phyloP scores from a whole-genome alignment of 345 rosid genomes.

The Abelmoschus esculentus region DNA sequence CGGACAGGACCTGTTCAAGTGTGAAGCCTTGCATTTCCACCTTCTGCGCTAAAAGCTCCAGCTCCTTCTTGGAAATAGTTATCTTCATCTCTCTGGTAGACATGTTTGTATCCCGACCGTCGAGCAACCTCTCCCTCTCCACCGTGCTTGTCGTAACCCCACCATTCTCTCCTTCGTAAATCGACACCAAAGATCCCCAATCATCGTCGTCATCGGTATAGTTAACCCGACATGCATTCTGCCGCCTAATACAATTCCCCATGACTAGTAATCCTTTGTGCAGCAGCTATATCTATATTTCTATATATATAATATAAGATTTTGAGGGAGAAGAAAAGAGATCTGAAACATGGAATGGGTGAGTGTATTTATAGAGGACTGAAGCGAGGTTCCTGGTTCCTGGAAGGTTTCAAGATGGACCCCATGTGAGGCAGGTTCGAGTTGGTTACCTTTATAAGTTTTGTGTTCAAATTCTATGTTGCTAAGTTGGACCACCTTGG shows the following conservation, averaged over 20 bases:
- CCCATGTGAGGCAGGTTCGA: too few relatives aligned
- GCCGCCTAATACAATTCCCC: constrained; percentile 37
- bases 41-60: constrained; percentile 36
- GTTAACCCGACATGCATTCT: constrained; percentile 21
- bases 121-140: constrained; percentile 21
- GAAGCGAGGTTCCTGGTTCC: neutral
- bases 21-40: constrained; percentile 39
- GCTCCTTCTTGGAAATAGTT: constrained; percentile 60
- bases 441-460: too few relatives aligned
- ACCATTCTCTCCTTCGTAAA: neutral
- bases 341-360: neutral
- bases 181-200: constrained; percentile 21
- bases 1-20: constrained; percentile 27
- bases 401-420: neutral
- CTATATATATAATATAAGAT: neutral
- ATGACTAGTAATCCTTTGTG: constrained; percentile 4
- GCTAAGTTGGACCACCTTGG: neutral
- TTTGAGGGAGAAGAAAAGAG: constrained; percentile 13
- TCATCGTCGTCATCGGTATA: constrained; percentile 19
- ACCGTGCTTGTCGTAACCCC: neutral
- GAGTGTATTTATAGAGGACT: neutral
- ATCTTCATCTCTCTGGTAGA: constrained; percentile 48
- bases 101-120: neutral
- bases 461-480: neutral
- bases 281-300: too few relatives aligned